Evolutionary conservation across 2,329 filamentous ascomycete species (phyloP).

Genomic region (Sphaerulina populicola): DNA sequence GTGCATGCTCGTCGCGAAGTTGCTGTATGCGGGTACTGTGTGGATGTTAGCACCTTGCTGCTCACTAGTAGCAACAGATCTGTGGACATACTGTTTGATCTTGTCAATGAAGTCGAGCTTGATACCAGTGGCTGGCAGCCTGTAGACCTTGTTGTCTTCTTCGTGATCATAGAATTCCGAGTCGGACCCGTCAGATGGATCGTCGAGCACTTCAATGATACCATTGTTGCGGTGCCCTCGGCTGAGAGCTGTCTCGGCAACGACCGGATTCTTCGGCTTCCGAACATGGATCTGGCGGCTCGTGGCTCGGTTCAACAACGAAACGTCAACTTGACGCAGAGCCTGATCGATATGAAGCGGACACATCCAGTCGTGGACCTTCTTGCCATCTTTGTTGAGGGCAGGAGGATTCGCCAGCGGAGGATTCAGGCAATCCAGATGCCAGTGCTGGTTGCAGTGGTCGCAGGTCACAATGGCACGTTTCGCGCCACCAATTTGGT

Average conservation of each 20-base stretch:
- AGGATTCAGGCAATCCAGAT: slow-evolving; percentile 83
- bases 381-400: slow-evolving; percentile 41
- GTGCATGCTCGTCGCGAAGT: slow-evolving; percentile 18
- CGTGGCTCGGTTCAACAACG: slow-evolving; percentile 20
- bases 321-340: slow-evolving; percentile 49
- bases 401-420: slow-evolving; percentile 71
- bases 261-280: slow-evolving; percentile 43
- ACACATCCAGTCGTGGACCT: slow-evolving; percentile 73
- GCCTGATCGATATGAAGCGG: slow-evolving; percentile 77
- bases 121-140: slow-evolving; percentile 41
- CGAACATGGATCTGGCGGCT: slow-evolving; percentile 40
- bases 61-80: not conserved
- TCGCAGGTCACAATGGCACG: slow-evolving; percentile 80
- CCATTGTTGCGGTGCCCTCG: slow-evolving; percentile 55
- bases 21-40: slow-evolving; percentile 23
- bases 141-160: slow-evolving; percentile 35
- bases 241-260: slow-evolving; percentile 42
- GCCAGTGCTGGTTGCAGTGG: slow-evolving; percentile 73
- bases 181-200: slow-evolving; percentile 39
- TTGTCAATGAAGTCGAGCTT: slow-evolving; percentile 55
- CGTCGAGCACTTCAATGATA: slow-evolving; percentile 39
- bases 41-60: slow-evolving; percentile 9
- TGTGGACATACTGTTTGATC: slow-evolving; percentile 41
- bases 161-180: slow-evolving; percentile 39
- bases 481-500: slow-evolving; percentile 38